Percentiles rank a stretch among this genome's conserved stretches.
These are phyloP conservation scores for Apiospora koreana DNA, from an alignment of 2,329 filamentous ascomycete genomes.

Conservation along the genomic window DNA sequence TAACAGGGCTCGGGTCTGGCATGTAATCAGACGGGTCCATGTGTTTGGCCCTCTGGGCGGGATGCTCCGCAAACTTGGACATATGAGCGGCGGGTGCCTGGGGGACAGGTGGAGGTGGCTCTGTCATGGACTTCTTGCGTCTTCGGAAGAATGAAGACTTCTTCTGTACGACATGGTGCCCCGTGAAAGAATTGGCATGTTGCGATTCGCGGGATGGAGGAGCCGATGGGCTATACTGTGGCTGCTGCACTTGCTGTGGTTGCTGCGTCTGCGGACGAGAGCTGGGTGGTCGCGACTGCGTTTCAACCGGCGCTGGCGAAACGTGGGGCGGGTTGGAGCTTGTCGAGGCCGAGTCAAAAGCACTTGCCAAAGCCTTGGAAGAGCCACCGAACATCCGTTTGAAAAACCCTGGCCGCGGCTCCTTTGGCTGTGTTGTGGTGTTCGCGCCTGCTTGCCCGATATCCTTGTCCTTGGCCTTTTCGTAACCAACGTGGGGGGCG, in stretches of 20 bases:
- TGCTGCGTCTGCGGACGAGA: conserved; percentile 32
- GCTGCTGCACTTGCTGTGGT: background rate
- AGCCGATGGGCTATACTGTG: conserved; percentile 38
- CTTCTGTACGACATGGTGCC: conserved; percentile 67
- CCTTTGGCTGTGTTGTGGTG: conserved; percentile 49
- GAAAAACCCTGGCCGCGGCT: conserved; percentile 81
- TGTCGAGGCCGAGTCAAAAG: conserved; percentile 12
- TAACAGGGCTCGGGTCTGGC: conserved; percentile 64
- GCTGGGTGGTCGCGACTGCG: conserved; percentile 38
- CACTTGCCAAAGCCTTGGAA: conserved; percentile 39
- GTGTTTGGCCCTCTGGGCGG: background rate
- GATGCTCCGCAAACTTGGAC: conserved; percentile 20
- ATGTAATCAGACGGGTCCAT: conserved; percentile 26
- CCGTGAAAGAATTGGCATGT: conserved; percentile 31
- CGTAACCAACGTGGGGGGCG: conserved; percentile 59
- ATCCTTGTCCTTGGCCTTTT: conserved; percentile 60
- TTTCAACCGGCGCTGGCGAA: conserved; percentile 39
- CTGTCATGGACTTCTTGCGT: conserved; percentile 85
- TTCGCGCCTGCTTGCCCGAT: conserved; percentile 43
- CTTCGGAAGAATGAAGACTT: conserved; percentile 96
- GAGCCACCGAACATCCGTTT: conserved; percentile 85
- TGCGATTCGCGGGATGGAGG: conserved; percentile 56
- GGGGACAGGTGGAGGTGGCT: conserved; percentile 62
- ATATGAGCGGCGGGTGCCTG: conserved; percentile 26
- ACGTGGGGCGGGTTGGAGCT: conserved; percentile 27